Evolutionary conservation across 164 flowering plant species (phyloP).

Genomic region (Magnolia sinica): DNA sequence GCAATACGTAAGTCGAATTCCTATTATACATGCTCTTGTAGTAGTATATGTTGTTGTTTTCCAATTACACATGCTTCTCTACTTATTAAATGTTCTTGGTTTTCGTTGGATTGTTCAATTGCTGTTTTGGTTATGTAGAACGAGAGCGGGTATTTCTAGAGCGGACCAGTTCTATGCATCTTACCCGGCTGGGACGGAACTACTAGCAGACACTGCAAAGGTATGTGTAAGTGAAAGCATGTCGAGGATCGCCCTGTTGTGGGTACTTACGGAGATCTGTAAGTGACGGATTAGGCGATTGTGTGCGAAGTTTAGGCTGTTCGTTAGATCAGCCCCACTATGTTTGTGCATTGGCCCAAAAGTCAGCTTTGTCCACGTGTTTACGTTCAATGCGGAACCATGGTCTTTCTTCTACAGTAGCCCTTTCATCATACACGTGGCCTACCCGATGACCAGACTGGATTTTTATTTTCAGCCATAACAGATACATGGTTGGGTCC

Average conservation of each 20-base stretch:
- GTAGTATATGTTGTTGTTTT: background rate
- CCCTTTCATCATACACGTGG: too few relatives aligned
- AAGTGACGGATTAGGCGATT: background rate
- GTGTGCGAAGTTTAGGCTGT: background rate
- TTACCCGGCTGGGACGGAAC: constrained; percentile 83
- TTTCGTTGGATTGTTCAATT: background rate
- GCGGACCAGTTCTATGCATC: constrained; percentile 87
- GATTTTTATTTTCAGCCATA: too few relatives aligned
- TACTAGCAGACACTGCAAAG: constrained; percentile 70
- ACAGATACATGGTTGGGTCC: too few relatives aligned
- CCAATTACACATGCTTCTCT: too few relatives aligned
- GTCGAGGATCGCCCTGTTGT: background rate
- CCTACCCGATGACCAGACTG: too few relatives aligned
- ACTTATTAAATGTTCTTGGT: background rate
- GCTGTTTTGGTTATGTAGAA: constrained; percentile 39
- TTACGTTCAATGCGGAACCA: too few relatives aligned
- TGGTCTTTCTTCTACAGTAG: too few relatives aligned
- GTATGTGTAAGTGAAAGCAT: constrained; percentile 27
- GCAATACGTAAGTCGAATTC: constrained; percentile 62
- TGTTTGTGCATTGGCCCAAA: too few relatives aligned
- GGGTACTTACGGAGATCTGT: background rate
- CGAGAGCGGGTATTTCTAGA: constrained; percentile 85
- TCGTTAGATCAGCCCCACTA: too few relatives aligned
- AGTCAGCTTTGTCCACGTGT: too few relatives aligned
- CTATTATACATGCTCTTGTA: background rate